A percentile compares a stretch with the other conserved stretches of the same genome.
Conservation (phyloP, 116 monocot species). For the Iris pallida region DNA sequence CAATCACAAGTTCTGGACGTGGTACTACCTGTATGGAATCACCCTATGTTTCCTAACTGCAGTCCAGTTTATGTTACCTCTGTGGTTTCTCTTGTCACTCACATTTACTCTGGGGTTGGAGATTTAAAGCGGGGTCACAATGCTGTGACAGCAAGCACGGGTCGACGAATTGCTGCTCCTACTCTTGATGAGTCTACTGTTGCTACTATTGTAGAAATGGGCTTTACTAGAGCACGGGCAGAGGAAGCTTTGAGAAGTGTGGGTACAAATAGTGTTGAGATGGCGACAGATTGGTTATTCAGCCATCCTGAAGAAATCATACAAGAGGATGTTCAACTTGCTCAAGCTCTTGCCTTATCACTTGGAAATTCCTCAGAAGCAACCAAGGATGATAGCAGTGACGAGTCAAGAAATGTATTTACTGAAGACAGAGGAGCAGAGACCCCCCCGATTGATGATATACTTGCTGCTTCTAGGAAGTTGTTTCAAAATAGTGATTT, state of each 20-base stretch:
- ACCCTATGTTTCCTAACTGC: slow-evolving; percentile 57
- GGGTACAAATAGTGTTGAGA: slow-evolving; percentile 67
- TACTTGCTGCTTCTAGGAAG: slow-evolving; percentile 49
- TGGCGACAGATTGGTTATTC: slow-evolving; percentile 88
- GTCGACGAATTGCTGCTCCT: slow-evolving; percentile 29
- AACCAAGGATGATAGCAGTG: slow-evolving; percentile 47
- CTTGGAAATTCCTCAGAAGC: slow-evolving; percentile 58
- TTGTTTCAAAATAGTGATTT: slow-evolving; percentile 41
- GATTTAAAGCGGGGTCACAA: slow-evolving; percentile 34
- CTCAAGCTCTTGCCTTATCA: slow-evolving; percentile 76
- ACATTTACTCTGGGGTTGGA: slow-evolving; percentile 63
- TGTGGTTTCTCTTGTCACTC: slow-evolving; percentile 45
- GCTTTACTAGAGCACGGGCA: slow-evolving; percentile 57
- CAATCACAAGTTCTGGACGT: slow-evolving; percentile 80
- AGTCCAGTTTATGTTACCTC: slow-evolving; percentile 40
- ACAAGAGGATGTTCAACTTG: slow-evolving; percentile 77
- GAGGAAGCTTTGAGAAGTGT: slow-evolving; percentile 78
- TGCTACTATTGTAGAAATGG: slow-evolving; percentile 79
- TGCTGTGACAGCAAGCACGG: slow-evolving; percentile 24
- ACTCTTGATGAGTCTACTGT: slow-evolving; percentile 62
- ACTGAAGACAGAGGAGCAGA: slow-evolving; percentile 30
- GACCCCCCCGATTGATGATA: slow-evolving; percentile 60
- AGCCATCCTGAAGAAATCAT: slow-evolving; percentile 71
- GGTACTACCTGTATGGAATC: slow-evolving; percentile 76
- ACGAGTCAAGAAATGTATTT: slow-evolving; percentile 27